A percentile compares a stretch with the other conserved stretches of the same genome.
Conservation (phyloP, 176 grass and related monocot species). For the Cenchrus purpureus region DNA sequence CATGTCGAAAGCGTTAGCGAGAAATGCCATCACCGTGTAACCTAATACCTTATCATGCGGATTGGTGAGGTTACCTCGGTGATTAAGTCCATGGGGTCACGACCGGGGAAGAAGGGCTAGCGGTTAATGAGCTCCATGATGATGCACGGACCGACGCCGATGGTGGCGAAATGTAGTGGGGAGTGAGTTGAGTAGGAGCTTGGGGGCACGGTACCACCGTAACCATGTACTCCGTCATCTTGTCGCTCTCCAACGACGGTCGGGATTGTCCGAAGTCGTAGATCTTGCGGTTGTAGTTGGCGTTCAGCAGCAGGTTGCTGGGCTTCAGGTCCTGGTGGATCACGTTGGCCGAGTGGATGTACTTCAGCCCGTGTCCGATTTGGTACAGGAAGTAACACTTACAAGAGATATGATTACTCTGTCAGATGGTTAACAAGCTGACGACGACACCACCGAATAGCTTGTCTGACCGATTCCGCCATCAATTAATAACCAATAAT, state of each 20-base stretch:
- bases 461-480: background rate
- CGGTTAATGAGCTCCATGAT: conserved; percentile 97
- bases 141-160: conserved; percentile 93
- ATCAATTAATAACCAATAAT: background rate
- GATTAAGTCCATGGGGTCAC: conserved; percentile 98
- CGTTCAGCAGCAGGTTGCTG: conserved; percentile 95
- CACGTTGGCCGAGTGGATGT: conserved; percentile 95
- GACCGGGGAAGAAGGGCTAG: conserved; percentile 77
- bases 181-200: conserved; percentile 90
- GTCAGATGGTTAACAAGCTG: background rate
- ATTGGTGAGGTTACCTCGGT: conserved; percentile 55
- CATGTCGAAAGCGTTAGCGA: too few species aligned
- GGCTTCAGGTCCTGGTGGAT: conserved; percentile 98
- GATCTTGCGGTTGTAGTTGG: conserved; percentile 96
- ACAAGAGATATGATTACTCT: background rate
- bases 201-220: conserved; percentile 97
- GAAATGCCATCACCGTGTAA: background rate
- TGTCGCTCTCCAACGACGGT: conserved; percentile 83
- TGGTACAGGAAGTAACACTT: conserved; percentile 77
- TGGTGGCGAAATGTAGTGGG: too few species aligned
- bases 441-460: background rate
- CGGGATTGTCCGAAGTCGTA: conserved; percentile 95
- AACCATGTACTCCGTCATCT: conserved; percentile 97
- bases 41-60: too few species aligned
- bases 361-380: conserved; percentile 90